Conservation (phyloP, 2,329 filamentous ascomycete genomes). For the Cadophora gregata region DNA sequence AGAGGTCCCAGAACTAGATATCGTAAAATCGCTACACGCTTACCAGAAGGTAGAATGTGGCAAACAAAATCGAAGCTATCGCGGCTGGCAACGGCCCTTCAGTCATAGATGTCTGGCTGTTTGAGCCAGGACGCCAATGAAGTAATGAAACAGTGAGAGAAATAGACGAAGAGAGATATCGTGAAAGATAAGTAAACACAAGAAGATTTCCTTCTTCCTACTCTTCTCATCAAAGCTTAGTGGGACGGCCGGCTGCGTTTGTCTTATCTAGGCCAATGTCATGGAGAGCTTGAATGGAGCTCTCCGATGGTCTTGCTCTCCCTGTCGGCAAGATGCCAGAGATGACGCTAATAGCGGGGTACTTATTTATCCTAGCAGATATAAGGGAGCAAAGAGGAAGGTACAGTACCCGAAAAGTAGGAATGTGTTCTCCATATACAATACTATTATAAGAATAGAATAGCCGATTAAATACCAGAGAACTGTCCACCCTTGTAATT, state of each 20-base stretch:
- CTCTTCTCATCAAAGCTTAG: background rate
- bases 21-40: background rate
- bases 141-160: background rate
- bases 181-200: background rate
- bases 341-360: constrained; percentile 24
- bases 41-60: background rate
- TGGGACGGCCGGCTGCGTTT: constrained; percentile 18
- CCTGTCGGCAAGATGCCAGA: constrained; percentile 3
- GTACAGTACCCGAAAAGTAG: constrained; percentile 5
- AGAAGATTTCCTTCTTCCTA: constrained; percentile 4
- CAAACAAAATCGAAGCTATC: background rate
- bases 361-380: background rate
- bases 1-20: background rate
- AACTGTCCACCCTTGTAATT: no score
- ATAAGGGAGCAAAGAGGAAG: background rate
- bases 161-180: background rate
- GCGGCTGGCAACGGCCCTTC: background rate
- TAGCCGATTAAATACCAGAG: no score
- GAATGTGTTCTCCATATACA: no score
- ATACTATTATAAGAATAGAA: no score
- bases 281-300: constrained; percentile 16
- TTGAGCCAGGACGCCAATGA: background rate
- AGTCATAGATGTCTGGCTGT: background rate
- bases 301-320: constrained; percentile 18
- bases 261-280: constrained; percentile 19